Conservation (phyloP, 2,329 filamentous ascomycete genomes). For the Sporothrix variecibatus region DNA sequence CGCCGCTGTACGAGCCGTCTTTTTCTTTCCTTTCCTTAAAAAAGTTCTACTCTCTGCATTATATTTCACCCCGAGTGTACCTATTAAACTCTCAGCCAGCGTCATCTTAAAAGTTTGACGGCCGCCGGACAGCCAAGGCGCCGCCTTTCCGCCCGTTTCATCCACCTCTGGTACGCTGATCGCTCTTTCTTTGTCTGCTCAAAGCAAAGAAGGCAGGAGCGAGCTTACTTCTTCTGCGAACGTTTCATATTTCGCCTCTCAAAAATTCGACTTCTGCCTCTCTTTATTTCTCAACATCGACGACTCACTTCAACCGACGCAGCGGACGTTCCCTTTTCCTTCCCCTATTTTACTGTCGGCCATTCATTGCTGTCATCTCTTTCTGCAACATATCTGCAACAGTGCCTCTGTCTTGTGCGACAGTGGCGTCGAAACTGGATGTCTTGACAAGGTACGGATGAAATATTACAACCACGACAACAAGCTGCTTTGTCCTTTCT, state of each 20-base stretch:
- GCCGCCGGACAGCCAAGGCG: background rate
- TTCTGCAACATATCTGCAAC: background rate
- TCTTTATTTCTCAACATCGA: background rate
- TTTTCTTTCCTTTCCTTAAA: background rate
- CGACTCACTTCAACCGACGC: background rate
- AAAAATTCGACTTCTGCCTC: background rate
- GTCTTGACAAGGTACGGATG: constrained; percentile 8
- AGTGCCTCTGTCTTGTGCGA: constrained; percentile 20
- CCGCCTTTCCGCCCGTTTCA: constrained; percentile 4
- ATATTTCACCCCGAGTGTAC: background rate
- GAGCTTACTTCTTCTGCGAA: background rate
- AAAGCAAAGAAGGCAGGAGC: background rate
- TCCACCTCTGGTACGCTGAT: constrained; percentile 1
- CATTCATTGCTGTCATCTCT: background rate
- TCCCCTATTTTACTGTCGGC: background rate
- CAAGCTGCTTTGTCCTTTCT: background rate
- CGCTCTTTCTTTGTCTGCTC: constrained; percentile 1
- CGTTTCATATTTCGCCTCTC: background rate
- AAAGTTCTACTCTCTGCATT: background rate
- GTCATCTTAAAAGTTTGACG: background rate
- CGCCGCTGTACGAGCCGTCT: background rate
- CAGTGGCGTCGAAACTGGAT: constrained; percentile 20
- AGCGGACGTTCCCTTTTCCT: background rate
- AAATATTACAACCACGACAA: background rate
- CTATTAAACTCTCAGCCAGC: background rate